Percentiles rank a stretch among this genome's conserved stretches.
Conservation (phyloP, 106 monocot genomes). For the Phalaenopsis equestris region DNA sequence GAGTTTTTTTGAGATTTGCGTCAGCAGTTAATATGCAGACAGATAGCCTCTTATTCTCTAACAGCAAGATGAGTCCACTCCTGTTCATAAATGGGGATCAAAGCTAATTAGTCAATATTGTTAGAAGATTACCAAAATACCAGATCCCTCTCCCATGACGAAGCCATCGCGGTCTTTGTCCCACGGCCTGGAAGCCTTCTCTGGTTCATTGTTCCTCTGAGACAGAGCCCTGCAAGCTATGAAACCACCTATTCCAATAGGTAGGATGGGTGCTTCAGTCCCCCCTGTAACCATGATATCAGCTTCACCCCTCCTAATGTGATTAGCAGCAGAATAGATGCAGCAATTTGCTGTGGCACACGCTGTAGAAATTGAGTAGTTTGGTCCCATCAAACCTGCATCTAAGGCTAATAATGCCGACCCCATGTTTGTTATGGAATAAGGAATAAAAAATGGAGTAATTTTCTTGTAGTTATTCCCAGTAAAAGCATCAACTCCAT, state of each 20-base stretch:
- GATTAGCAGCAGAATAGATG: slow-evolving; percentile 52
- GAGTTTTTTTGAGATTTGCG: too few species aligned
- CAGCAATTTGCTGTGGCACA: slow-evolving; percentile 54
- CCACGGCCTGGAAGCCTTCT: slow-evolving; percentile 43
- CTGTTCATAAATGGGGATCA: too few species aligned
- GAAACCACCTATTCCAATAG: slow-evolving; percentile 36
- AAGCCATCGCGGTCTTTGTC: slow-evolving; percentile 39
- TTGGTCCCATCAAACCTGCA: slow-evolving; percentile 35
- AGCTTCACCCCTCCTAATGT: slow-evolving; percentile 46
- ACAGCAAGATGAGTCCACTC: too few species aligned
- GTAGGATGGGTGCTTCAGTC: slow-evolving; percentile 36
- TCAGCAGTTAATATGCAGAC: too few species aligned
- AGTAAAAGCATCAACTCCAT: slow-evolving; percentile 21
- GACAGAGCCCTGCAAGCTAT: slow-evolving; percentile 44
- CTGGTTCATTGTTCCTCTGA: slow-evolving; percentile 33
- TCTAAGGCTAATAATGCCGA: slow-evolving; percentile 42
- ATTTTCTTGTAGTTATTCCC: slow-evolving; percentile 26
- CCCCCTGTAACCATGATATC: slow-evolving; percentile 52
- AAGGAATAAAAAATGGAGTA: slow-evolving; percentile 40
- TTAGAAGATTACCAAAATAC: too few species aligned
- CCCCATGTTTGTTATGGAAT: slow-evolving; percentile 40
- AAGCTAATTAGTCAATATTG: too few species aligned
- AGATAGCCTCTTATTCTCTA: too few species aligned
- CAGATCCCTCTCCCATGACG: slow-evolving; percentile 43
- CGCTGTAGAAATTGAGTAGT: slow-evolving; percentile 52